Evolutionary conservation across 1,284 basidiomycete species (phyloP).

Genomic region (Ceratobasidium sp.): DNA sequence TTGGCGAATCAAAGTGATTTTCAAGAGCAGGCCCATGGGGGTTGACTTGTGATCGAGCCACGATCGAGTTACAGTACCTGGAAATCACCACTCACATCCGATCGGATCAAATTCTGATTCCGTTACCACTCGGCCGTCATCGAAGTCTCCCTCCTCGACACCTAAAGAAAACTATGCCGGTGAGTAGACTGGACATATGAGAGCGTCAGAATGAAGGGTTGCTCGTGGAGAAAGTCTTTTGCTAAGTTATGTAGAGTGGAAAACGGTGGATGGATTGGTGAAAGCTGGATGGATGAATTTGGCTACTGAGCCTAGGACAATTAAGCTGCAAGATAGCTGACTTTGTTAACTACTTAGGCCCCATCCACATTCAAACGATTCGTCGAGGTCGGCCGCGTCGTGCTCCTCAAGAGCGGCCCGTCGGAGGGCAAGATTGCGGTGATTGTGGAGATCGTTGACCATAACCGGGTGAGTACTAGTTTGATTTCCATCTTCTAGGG

Average conservation of each 20-base stretch:
- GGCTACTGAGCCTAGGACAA: background rate
- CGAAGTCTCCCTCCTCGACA: conserved; percentile 28
- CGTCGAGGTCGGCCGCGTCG: conserved; percentile 98
- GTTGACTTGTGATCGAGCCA: background rate
- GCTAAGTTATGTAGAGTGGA: too few relatives aligned
- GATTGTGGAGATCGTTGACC: conserved; percentile 98
- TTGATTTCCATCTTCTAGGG: background rate
- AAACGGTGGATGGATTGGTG: background rate
- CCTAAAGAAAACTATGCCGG: conserved; percentile 25
- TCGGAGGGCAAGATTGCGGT: conserved; percentile 92
- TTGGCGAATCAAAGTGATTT: too few relatives aligned
- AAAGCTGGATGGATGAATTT: conserved; percentile 30
- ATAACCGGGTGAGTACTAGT: conserved; percentile 87
- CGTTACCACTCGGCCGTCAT: conserved; percentile 15
- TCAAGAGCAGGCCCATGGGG: too few relatives aligned
- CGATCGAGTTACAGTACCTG: too few relatives aligned
- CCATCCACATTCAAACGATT: conserved; percentile 95
- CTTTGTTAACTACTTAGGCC: conserved; percentile 50
- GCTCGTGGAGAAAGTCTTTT: background rate
- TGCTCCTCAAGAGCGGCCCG: conserved; percentile 94
- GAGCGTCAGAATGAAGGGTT: too few relatives aligned
- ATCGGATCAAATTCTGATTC: conserved; percentile 24
- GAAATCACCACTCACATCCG: background rate
- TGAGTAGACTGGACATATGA: background rate
- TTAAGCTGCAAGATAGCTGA: background rate